These are phyloP conservation scores for Thoreauomyces humboldtii DNA, from an alignment of 192 early-diverging fungal species.

Conservation along the genomic window DNA sequence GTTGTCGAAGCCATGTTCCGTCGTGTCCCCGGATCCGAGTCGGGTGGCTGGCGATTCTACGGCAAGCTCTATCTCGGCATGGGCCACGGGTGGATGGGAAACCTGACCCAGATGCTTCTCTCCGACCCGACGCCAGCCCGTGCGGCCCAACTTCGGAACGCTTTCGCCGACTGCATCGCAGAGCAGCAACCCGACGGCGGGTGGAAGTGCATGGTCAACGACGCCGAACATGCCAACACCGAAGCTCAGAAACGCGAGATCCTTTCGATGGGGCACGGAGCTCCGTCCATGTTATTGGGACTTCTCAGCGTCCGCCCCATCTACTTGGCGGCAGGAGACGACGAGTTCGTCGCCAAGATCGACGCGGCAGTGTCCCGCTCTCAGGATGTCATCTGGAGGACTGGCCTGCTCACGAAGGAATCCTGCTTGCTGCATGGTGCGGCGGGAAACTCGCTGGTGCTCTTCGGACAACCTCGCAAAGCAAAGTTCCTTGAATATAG, in stretches of 20 bases:
- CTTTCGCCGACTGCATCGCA: not conserved
- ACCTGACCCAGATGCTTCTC: not conserved
- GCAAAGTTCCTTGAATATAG: not conserved
- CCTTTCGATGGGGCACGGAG: not conserved
- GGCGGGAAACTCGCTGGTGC: conserved; percentile 2
- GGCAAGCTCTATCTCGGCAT: not conserved
- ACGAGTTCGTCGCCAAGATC: not conserved
- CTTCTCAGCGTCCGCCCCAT: not conserved
- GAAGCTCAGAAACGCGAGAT: not conserved
- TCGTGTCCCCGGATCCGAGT: not conserved
- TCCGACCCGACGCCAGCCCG: not conserved
- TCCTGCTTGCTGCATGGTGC: not conserved
- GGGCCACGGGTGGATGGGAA: not conserved
- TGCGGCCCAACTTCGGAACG: not conserved
- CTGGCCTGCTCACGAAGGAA: not conserved
- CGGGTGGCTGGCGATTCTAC: not conserved
- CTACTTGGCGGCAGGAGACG: not conserved
- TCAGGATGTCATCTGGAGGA: not conserved
- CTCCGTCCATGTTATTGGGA: not conserved
- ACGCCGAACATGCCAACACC: not conserved
- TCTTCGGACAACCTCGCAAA: not conserved
- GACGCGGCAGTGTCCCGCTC: not conserved
- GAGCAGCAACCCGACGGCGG: conserved; percentile 1
- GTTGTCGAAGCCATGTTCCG: not conserved
- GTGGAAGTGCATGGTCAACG: not conserved